These are phyloP conservation scores for Rhizomucor pusillus DNA, from an alignment of 371 early-diverging fungal genomes.

Conservation along the genomic window DNA sequence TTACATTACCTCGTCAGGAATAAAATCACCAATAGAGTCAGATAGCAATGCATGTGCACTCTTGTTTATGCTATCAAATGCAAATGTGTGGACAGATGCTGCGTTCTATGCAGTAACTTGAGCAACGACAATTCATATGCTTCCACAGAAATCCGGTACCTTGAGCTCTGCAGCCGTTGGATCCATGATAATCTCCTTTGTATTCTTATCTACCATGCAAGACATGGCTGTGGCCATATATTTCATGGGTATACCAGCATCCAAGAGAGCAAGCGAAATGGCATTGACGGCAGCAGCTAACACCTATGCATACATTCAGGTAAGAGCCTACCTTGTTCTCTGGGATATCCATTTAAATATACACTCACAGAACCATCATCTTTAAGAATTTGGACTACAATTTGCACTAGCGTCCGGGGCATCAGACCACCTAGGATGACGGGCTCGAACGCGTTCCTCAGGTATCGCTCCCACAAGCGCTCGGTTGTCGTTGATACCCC, in stretches of 20 bases:
- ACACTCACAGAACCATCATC: constrained; percentile 80
- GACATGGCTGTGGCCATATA: constrained; percentile 70
- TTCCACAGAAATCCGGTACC: constrained; percentile 21
- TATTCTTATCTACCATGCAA: constrained; percentile 58
- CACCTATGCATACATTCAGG: constrained; percentile 32
- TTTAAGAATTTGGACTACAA: constrained; percentile 78
- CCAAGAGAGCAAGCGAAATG: constrained; percentile 78
- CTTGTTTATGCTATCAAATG: constrained; percentile 62
- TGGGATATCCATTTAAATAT: not conserved
- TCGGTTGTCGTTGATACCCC: constrained; percentile 72
- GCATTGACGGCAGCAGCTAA: constrained; percentile 84
- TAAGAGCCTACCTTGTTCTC: not conserved
- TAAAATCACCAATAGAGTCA: constrained; percentile 71
- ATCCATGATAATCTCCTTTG: constrained; percentile 73
- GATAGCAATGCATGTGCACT: constrained; percentile 42
- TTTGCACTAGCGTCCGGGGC: constrained; percentile 86
- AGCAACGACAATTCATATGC: not conserved
- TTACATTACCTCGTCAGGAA: constrained; percentile 56
- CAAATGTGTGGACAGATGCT: constrained; percentile 80
- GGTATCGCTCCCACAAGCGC: constrained; percentile 61
- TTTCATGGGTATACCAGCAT: constrained; percentile 89
- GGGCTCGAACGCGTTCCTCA: constrained; percentile 75
- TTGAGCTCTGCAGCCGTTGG: constrained; percentile 74
- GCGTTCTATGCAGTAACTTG: constrained; percentile 42
- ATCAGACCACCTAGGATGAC: constrained; percentile 74